phyloP scores from a whole-genome alignment of 108 stramenopile species.

The Nitzschia putrida region DNA sequence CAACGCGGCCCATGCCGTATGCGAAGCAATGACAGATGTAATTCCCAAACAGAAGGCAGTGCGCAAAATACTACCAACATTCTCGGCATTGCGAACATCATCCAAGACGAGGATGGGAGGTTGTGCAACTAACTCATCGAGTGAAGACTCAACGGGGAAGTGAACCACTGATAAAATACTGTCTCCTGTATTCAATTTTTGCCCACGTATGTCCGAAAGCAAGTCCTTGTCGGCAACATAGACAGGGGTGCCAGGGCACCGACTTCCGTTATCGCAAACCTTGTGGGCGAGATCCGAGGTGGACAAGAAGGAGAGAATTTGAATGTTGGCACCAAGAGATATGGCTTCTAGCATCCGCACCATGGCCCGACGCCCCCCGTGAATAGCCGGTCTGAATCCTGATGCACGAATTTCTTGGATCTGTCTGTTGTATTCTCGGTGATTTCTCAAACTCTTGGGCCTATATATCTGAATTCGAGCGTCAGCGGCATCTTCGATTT shows the following conservation, averaged over 20 bases:
- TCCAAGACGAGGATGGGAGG: conserved; percentile 28
- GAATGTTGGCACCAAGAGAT: conserved; percentile 22
- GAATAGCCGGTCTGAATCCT: conserved; percentile 17
- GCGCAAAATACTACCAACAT: conserved; percentile 31
- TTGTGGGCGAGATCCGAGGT: conserved; percentile 11
- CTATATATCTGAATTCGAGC: conserved; percentile 17
- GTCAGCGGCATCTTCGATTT: conserved; percentile 6
- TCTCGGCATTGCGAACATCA: conserved; percentile 34
- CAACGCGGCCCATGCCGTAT: conserved; percentile 26
- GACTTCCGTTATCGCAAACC: background rate
- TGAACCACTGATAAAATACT: conserved; percentile 30
- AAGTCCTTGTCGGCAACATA: conserved; percentile 19
- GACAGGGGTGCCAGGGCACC: background rate
- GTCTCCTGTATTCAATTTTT: conserved; percentile 34
- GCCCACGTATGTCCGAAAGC: conserved; percentile 23
- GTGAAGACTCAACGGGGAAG: conserved; percentile 21
- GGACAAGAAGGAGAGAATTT: conserved; percentile 18
- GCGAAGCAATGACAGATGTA: conserved; percentile 18
- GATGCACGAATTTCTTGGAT: background rate
- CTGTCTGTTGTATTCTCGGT: conserved; percentile 24
- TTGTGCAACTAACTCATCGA: conserved; percentile 10
- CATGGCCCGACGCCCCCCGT: conserved; percentile 30
- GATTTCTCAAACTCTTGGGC: conserved; percentile 30
- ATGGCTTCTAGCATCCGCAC: conserved; percentile 35
- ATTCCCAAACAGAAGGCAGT: conserved; percentile 38